A percentile compares a stretch with the other conserved stretches of the same genome.
phyloP scores from a whole-genome alignment of 2,329 filamentous ascomycete genomes.

The Ceratocystiopsis sp. region DNA sequence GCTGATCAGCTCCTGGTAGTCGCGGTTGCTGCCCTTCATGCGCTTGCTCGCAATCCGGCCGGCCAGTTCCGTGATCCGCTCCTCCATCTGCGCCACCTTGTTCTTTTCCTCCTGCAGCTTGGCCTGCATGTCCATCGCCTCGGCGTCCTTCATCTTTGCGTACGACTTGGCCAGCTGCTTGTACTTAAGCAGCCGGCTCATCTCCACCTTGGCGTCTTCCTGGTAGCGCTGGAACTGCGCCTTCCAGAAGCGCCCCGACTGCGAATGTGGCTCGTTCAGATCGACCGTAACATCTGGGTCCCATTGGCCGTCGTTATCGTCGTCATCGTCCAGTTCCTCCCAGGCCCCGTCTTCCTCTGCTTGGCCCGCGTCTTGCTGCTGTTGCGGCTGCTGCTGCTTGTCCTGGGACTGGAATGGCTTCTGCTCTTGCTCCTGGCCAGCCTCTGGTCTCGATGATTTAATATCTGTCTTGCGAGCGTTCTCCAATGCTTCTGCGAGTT shows the following conservation, averaged over 20 bases:
- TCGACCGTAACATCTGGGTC: constrained; percentile 52
- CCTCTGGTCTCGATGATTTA: no score
- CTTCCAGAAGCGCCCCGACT: constrained; percentile 69
- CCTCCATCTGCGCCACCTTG: constrained; percentile 47
- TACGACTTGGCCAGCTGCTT: constrained; percentile 66
- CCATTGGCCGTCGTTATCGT: constrained; percentile 15
- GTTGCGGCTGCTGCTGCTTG: no score
- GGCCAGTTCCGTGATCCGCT: constrained; percentile 41
- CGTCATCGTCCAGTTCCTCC: constrained; percentile 32
- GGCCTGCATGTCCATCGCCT: constrained; percentile 47
- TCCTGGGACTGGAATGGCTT: no score
- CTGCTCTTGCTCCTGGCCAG: no score
- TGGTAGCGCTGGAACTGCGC: constrained; percentile 59
- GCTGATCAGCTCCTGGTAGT: constrained; percentile 30
- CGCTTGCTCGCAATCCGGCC: constrained; percentile 30
- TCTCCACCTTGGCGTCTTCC: constrained; percentile 52
- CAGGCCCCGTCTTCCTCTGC: constrained; percentile 26
- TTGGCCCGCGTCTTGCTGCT: constrained; percentile 1
- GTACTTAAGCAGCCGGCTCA: constrained; percentile 63
- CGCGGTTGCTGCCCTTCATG: constrained; percentile 22
- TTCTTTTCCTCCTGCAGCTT: constrained; percentile 52
- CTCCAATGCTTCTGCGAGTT: no score
- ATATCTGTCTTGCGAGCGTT: no score
- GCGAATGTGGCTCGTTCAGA: constrained; percentile 54
- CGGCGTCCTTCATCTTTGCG: constrained; percentile 59